Percentiles rank a stretch among this genome's conserved stretches.
phyloP scores from a whole-genome alignment of 2,329 filamentous ascomycete species.

The Truncatella angustata region DNA sequence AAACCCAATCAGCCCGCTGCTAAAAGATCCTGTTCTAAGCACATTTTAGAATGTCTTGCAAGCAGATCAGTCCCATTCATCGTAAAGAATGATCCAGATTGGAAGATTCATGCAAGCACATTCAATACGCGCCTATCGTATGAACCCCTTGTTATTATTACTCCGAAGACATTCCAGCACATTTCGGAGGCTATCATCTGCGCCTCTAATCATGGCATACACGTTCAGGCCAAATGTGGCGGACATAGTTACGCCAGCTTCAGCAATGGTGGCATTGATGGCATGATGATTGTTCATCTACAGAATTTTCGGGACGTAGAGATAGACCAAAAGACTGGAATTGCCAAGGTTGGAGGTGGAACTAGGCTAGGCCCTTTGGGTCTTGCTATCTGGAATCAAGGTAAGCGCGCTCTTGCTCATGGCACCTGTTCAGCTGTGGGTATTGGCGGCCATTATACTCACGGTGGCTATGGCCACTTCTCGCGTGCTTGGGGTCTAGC shows the following conservation, averaged over 20 bases:
- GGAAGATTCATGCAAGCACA: constrained; percentile 9
- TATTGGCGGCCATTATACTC: constrained; percentile 43
- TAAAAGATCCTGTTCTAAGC: constrained; percentile 32
- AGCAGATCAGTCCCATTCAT: neutral
- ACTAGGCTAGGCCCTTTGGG: constrained; percentile 43
- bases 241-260: constrained; percentile 50
- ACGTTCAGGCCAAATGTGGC: constrained; percentile 47
- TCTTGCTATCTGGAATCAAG: constrained; percentile 30
- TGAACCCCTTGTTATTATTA: constrained; percentile 18
- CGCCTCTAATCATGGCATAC: constrained; percentile 33
- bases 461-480: constrained; percentile 42
- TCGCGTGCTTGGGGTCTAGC: constrained; percentile 49
- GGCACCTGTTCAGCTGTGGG: constrained; percentile 45
- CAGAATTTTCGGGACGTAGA: constrained; percentile 25
- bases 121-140: constrained; percentile 23
- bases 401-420: constrained; percentile 37
- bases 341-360: constrained; percentile 38
- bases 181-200: constrained; percentile 39
- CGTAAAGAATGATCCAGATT: neutral
- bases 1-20: neutral
- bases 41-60: constrained; percentile 19
- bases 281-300: constrained; percentile 33
- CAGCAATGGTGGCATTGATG: constrained; percentile 34
- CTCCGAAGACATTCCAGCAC: constrained; percentile 26
- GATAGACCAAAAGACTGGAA: constrained; percentile 13